Evolutionary conservation across 1,139 yeast species (phyloP).

Genomic region (Taphrina wiesneri): DNA sequence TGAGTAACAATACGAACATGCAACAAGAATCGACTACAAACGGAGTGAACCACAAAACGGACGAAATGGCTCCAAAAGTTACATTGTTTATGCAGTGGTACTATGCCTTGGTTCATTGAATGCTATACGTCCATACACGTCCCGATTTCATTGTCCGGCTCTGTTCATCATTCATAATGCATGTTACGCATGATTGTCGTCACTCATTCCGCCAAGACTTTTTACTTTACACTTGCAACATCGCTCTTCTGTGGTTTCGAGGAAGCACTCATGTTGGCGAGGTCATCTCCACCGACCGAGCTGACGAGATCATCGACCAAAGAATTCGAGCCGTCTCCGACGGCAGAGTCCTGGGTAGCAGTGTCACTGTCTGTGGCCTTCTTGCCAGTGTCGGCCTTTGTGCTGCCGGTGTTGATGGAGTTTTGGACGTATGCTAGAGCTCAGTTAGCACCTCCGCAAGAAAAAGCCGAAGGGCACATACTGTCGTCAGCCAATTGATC

Average conservation of each 20-base stretch:
- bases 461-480: not conserved
- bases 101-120: not conserved
- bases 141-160: not conserved
- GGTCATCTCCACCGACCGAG: slow-evolving; percentile 23
- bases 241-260: slow-evolving; percentile 19
- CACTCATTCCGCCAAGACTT: not conserved
- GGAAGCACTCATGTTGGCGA: slow-evolving; percentile 26
- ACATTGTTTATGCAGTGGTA: not conserved
- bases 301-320: slow-evolving; percentile 20
- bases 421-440: slow-evolving; percentile 24
- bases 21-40: too few species aligned
- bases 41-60: too few species aligned
- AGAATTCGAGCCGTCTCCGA: slow-evolving; percentile 25
- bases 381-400: slow-evolving; percentile 22
- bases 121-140: not conserved
- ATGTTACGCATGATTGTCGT: not conserved
- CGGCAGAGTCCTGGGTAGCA: slow-evolving; percentile 15
- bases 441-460: not conserved
- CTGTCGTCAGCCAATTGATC: slow-evolving; percentile 28
- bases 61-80: too few species aligned
- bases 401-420: slow-evolving; percentile 12
- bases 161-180: not conserved
- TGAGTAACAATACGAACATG: too few species aligned
- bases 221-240: not conserved
- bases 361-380: slow-evolving; percentile 22